Conservation (phyloP, 2,329 filamentous ascomycete species). For the Ophioceras dolichostomum region DNA sequence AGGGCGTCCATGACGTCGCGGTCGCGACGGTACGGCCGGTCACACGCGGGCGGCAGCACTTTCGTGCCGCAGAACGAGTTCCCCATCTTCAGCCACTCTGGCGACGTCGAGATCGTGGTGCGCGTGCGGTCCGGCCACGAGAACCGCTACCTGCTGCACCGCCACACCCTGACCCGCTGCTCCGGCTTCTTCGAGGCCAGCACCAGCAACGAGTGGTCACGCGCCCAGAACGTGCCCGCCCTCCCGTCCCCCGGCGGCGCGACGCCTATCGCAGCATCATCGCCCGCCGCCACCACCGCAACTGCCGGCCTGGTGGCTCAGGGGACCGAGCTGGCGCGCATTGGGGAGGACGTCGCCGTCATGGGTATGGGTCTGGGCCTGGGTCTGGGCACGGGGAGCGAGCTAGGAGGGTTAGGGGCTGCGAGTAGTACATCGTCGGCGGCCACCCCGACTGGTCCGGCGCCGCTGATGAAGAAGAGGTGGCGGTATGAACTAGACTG, state of each 20-base stretch:
- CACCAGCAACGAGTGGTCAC: constrained; percentile 68
- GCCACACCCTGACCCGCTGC: constrained; percentile 76
- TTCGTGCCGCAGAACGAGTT: constrained; percentile 79
- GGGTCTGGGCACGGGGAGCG: background rate
- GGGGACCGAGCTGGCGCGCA: constrained; percentile 29
- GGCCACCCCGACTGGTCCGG: background rate
- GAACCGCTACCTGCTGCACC: constrained; percentile 77
- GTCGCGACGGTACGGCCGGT: constrained; percentile 54
- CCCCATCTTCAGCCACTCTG: constrained; percentile 77
- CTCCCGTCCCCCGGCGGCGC: constrained; percentile 17
- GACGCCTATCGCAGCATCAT: constrained; percentile 10
- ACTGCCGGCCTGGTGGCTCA: constrained; percentile 6
- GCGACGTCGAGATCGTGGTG: constrained; percentile 85
- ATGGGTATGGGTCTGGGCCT: too few relatives aligned
- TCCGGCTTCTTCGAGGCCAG: constrained; percentile 90
- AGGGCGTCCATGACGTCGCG: constrained; percentile 8
- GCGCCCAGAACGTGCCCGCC: constrained; percentile 20
- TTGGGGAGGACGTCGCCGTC: constrained; percentile 28
- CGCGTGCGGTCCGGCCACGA: constrained; percentile 52
- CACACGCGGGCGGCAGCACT: constrained; percentile 57
- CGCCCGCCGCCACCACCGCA: background rate
- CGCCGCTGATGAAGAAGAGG: constrained; percentile 35
- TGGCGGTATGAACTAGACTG: constrained; percentile 87
- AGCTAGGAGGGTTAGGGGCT: constrained; percentile 13
- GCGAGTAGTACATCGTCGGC: constrained; percentile 12